phyloP scores from a whole-genome alignment of 768 basidiomycete species.

The Tylopilus intermedius region DNA sequence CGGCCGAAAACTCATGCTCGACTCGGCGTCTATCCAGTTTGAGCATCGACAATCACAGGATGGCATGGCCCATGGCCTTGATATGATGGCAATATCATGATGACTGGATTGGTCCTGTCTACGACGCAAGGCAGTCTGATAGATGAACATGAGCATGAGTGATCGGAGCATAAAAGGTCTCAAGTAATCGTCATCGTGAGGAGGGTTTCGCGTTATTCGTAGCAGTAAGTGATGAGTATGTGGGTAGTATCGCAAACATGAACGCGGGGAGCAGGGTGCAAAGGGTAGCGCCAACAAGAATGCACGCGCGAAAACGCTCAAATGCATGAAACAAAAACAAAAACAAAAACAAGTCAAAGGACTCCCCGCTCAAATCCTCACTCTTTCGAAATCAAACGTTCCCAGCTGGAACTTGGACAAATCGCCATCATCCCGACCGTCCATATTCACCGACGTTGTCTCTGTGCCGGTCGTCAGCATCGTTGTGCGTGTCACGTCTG shows the following conservation, averaged over 20 bases:
- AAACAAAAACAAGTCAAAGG: background rate
- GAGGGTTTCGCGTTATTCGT: slow-evolving; percentile 12
- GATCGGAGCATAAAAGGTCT: background rate
- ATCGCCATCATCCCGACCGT: slow-evolving; percentile 4
- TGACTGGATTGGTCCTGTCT: no score
- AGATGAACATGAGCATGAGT: no score
- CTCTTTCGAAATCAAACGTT: slow-evolving; percentile 21
- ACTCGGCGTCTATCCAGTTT: no score
- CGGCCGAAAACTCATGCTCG: no score
- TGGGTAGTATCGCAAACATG: slow-evolving; percentile 10
- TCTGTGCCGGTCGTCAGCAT: slow-evolving; percentile 18
- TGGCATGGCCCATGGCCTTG: no score
- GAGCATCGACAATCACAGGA: no score
- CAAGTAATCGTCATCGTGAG: background rate
- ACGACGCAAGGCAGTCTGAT: no score
- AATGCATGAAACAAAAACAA: background rate
- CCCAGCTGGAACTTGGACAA: slow-evolving; percentile 14
- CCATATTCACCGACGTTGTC: slow-evolving; percentile 4
- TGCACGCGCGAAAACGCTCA: background rate
- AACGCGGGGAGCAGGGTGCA: background rate
- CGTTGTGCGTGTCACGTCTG: slow-evolving; percentile 25
- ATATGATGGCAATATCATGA: no score
- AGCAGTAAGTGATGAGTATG: background rate
- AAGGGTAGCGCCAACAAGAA: slow-evolving; percentile 11
- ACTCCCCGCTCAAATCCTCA: slow-evolving; percentile 5